Evolutionary conservation across 257 asterid genomes (phyloP), one percentile per base, ranked within the genome.

Genomic region (Jasminum sambac): DNA sequence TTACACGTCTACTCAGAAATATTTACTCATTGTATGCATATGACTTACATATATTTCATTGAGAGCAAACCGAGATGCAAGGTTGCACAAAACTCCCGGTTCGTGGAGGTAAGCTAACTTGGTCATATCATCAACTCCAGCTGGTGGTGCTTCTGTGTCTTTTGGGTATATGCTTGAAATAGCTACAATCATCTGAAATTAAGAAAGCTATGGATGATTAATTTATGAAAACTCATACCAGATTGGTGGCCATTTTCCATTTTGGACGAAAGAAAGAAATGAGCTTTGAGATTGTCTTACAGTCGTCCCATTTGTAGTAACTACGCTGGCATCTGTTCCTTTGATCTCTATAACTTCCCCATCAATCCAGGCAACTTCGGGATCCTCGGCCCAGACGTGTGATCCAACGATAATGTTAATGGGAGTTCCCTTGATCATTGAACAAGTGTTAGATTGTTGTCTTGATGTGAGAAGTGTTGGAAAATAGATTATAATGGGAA

Each of bases 81-180:
- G 96, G 83, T 92, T 89, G 85, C 59, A 55, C 3, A 92, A 78
- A 57, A 92, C 98, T 70, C 96, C 98, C 11, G 98, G 96, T 79
- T 92, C 96, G 30, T 92, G 98, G 73, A 89, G 96, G 85, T 92
- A 92, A 74, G 98, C 98, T 72, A 92, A 81, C 80, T 92, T 92
- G 78, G 98, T 89, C 98, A 92, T 92, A 75, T 92, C 98, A 80
- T 92, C 98, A 24, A 92, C 98, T 70, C 98, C 96, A 12, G 96
- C 88, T 64, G 94, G 96, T 43, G 98, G 96, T 50, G 96, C 96
- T 74, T 92, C 98, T 0, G 83, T 84, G 67, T 89, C 98, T 78
- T 92, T 92, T n/a, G 98, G 98, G 76, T 89, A 88, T 84, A 92
- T 89, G 74, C 94, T 89, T 26, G 92, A 81, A 85, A 92, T 89